These are phyloP conservation scores for Torrubiellomyces zombiae DNA, from an alignment of 2,329 filamentous ascomycete species.

Conservation along the genomic window DNA sequence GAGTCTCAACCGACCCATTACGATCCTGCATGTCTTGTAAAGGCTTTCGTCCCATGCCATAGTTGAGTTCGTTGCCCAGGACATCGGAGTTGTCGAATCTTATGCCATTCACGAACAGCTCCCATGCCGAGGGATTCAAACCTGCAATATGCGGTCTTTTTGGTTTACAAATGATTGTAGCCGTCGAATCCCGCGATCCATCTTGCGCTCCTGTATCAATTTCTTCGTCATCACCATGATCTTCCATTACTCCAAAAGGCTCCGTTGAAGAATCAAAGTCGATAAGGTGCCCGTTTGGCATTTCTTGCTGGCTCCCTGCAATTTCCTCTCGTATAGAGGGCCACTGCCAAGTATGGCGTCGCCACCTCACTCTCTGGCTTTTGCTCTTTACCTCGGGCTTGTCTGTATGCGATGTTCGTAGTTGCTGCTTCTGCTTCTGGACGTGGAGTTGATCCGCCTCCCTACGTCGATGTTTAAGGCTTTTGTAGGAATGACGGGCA, in stretches of 20 bases:
- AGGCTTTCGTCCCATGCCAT: no score
- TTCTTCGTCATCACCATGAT: no score
- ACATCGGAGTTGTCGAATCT: conserved; percentile 9
- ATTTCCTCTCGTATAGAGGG: no score
- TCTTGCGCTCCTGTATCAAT: no score
- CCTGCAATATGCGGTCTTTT: conserved; percentile 9
- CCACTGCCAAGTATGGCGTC: conserved; percentile 29
- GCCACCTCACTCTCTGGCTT: conserved; percentile 24
- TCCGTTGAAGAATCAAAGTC: no score
- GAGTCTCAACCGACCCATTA: no score
- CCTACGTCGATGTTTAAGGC: conserved; percentile 27
- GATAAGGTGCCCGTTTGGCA: no score
- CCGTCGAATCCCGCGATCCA: conserved; percentile 15
- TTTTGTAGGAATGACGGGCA: conserved; percentile 16
- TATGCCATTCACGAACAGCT: conserved; percentile 16
- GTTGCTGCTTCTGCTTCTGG: conserved; percentile 17
- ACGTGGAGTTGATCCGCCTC: conserved; percentile 18
- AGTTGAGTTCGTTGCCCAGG: no score
- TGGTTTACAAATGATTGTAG: conserved; percentile 21
- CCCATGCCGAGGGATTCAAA: conserved; percentile 9
- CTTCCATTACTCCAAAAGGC: no score
- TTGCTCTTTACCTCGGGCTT: conserved; percentile 19
- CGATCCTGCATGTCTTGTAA: no score
- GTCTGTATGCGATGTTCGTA: conserved; percentile 24
- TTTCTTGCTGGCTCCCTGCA: no score